Percentiles rank a stretch among this genome's conserved stretches.
These are phyloP conservation scores for Solanum appendiculatum DNA, from an alignment of 257 asterid species.

Conservation along the genomic window DNA sequence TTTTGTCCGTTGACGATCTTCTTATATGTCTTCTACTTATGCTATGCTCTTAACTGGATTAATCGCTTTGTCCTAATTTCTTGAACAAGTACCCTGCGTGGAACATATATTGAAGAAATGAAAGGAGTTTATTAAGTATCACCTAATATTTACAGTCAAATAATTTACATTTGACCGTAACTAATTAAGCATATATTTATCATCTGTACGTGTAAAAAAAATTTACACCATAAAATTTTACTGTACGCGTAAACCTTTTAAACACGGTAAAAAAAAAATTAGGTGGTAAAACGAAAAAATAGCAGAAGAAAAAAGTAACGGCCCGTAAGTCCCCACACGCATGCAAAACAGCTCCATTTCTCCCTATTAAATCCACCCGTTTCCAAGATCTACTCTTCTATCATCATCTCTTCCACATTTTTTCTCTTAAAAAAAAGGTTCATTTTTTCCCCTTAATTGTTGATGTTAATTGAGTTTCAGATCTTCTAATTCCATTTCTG, in stretches of 20 bases:
- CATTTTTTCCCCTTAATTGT: background rate
- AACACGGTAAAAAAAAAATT: background rate
- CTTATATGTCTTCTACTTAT: background rate
- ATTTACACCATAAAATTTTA: background rate
- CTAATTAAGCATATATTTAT: background rate
- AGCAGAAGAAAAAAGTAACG: background rate
- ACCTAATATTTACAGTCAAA: no score
- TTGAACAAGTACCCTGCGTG: background rate
- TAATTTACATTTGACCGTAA: background rate
- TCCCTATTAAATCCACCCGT: background rate
- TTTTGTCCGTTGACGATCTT: background rate
- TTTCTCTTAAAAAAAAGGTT: background rate
- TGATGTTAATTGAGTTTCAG: slow-evolving; percentile 12
- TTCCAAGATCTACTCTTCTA: background rate
- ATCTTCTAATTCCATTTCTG: background rate
- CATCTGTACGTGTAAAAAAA: background rate
- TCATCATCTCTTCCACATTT: background rate
- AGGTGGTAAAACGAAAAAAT: background rate
- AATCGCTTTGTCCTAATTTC: background rate
- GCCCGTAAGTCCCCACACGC: slow-evolving; percentile 14
- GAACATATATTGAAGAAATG: background rate
- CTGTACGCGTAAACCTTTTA: background rate
- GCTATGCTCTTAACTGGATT: background rate
- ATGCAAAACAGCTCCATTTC: background rate
- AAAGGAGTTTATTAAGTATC: no score